Base-by-base conservation (phyloP, 495 filamentous ascomycete species). In the Tuber indicum region DNA sequence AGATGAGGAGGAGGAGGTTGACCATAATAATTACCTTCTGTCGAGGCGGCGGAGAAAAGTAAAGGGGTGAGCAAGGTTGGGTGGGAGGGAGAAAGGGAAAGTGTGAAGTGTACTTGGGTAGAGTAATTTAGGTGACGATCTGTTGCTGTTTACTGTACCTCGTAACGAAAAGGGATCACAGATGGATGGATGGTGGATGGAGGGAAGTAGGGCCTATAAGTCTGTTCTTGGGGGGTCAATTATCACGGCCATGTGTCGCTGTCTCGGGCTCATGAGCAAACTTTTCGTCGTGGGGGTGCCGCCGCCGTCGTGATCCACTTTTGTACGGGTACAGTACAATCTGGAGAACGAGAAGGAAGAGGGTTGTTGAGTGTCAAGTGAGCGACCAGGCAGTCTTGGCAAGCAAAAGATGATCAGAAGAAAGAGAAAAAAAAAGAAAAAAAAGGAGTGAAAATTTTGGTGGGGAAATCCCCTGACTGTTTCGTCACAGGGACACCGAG, bases 51-150 rank as follows among this genome's bases (percentile, higher is more conserved):
- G 19, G 19, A 19, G 74, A 19, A 16, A 47, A 16, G 12, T 66
- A 23, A 45, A 46, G 74, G 16, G 39, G 21, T 71, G 58, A 45
- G 32, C 41, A 39, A 43, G 62, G 49, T 46, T 47, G 32, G 86
- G 85, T 79, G 83, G 83, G 80, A 72, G 72, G 81, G 78, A 79
- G 74, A 62, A 75, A 79, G 72, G 75, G 84, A 87, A 86, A 32
- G 58, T 66, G 58, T n/a, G 14, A 66, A 32, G 26, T 66, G 26
- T 32, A 26, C 32, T 32, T 1, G 32, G 32, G 32, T 32, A 32
- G 32, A 32, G 32, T 32, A 32, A 32, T 32, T 32, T 32, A 32
- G 32, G 32, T 32, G 32, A 32, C 32, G 58, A 66, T 66, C 58
- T 66, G 26, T 66, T 58, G 47, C 32, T 32, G 32, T 52, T 58